phyloP scores from a whole-genome alignment of 371 early-diverging fungal genomes.

The Lichtheimia hyalospora region DNA sequence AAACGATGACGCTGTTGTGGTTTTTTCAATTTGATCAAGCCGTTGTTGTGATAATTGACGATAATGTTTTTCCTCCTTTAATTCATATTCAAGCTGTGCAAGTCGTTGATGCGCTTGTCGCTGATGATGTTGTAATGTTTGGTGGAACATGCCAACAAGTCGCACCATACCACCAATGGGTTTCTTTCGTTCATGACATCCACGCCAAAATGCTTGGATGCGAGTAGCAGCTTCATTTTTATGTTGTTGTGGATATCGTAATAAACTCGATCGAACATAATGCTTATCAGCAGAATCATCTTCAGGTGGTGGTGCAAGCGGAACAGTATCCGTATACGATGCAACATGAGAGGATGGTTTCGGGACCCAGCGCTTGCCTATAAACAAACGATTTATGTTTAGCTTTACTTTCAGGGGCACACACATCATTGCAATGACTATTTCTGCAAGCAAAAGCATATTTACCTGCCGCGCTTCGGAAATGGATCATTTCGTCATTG shows the following conservation, averaged over 20 bases:
- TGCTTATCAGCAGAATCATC: slow-evolving; percentile 24
- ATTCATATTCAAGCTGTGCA: slow-evolving; percentile 17
- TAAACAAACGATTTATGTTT: too few species aligned
- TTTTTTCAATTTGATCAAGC: too few species aligned
- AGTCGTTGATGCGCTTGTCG: slow-evolving; percentile 24
- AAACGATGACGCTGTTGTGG: too few species aligned
- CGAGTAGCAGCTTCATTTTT: not conserved
- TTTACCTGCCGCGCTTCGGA: slow-evolving; percentile 37
- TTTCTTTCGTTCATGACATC: slow-evolving; percentile 3
- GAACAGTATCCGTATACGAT: not conserved
- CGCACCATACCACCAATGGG: slow-evolving; percentile 26
- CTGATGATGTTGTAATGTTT: slow-evolving; percentile 25
- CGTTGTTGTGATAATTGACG: slow-evolving; percentile 16
- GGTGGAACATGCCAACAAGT: slow-evolving; percentile 26
- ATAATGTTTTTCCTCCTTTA: slow-evolving; percentile 25
- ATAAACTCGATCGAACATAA: slow-evolving; percentile 29
- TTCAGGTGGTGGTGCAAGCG: slow-evolving; percentile 26
- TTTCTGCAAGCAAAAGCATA: not conserved
- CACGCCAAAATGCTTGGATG: not conserved
- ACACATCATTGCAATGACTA: too few species aligned
- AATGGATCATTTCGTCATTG: slow-evolving; percentile 21
- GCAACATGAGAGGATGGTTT: not conserved
- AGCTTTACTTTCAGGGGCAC: too few species aligned
- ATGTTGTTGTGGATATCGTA: slow-evolving; percentile 1
- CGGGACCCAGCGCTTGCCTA: not conserved